phyloP scores from a whole-genome alignment of 2,329 filamentous ascomycete genomes.

The Penicillium verrucosum region DNA sequence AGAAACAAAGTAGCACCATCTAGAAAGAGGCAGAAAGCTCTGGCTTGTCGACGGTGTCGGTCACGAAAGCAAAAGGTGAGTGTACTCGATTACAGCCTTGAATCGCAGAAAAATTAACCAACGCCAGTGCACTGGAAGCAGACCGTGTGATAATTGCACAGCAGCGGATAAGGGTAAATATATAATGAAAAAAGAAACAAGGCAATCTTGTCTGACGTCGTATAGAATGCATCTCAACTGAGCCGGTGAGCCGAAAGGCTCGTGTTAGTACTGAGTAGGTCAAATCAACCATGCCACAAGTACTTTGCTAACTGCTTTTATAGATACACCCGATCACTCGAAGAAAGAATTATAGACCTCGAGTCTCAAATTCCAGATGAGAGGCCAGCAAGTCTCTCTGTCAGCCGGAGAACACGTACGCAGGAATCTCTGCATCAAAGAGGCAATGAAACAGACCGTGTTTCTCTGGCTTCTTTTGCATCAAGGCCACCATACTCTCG shows the following conservation, averaged over 20 bases:
- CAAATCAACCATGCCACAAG: no score
- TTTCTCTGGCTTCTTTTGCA: not conserved
- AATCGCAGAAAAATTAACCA: not conserved
- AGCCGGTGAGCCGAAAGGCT: conserved; percentile 7
- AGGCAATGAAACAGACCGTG: not conserved
- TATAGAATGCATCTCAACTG: conserved; percentile 10
- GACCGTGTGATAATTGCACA: conserved; percentile 14
- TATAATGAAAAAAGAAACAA: not conserved
- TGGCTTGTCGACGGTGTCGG: conserved; percentile 13
- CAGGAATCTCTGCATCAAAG: not conserved
- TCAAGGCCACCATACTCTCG: not conserved
- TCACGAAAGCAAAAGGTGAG: conserved; percentile 13
- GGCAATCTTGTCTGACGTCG: not conserved
- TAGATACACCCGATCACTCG: conserved; percentile 13
- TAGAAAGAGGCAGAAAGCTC: conserved; percentile 7
- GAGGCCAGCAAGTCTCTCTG: not conserved
- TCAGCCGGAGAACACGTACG: not conserved
- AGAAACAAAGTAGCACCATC: not conserved
- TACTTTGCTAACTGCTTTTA: not conserved
- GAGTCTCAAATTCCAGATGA: conserved; percentile 7
- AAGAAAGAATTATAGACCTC: conserved; percentile 8
- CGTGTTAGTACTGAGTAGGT: conserved; percentile 8
- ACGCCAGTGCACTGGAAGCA: conserved; percentile 7
- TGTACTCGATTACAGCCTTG: not conserved
- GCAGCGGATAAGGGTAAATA: conserved; percentile 4